A percentile compares a stretch with the other conserved stretches of the same genome.
phyloP scores from a whole-genome alignment of 2,329 filamentous ascomycete species.

The Aspergillus novofumigatus region DNA sequence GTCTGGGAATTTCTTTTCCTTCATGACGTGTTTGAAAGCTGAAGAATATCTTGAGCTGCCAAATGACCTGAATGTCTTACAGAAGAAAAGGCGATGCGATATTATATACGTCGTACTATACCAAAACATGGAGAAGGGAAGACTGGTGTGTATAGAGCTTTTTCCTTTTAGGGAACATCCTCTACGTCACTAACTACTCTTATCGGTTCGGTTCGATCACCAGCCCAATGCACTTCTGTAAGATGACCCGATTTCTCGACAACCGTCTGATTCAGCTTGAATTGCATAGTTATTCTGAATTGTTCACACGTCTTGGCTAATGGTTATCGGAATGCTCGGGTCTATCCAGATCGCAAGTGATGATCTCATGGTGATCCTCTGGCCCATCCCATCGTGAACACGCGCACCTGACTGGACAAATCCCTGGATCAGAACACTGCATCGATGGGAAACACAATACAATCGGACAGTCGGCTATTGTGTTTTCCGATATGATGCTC shows the following conservation, averaged over 20 bases:
- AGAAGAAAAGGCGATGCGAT: not conserved
- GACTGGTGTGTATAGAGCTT: too few species aligned
- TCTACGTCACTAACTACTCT: not conserved
- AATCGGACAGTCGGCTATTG: slow-evolving; percentile 1
- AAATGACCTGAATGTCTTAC: not conserved
- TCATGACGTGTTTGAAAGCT: not conserved
- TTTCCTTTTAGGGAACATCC: too few species aligned
- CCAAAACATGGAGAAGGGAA: not conserved
- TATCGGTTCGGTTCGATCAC: not conserved
- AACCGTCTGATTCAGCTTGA: not conserved
- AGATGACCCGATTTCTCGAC: too few species aligned
- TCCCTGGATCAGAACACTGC: not conserved
- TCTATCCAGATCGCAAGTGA: not conserved
- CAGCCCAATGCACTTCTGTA: not conserved
- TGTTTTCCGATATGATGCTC: not conserved
- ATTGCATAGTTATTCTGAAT: not conserved
- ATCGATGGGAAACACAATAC: not conserved
- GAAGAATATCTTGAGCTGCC: not conserved
- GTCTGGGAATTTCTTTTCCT: not conserved
- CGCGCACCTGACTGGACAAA: not conserved
- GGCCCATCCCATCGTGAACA: not conserved
- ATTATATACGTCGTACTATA: not conserved
- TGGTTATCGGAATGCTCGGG: not conserved
- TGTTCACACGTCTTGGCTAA: not conserved
- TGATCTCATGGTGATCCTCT: slow-evolving; percentile 8